Conservation (phyloP, 2,329 filamentous ascomycete genomes). For the Penicillium brasilianum region DNA sequence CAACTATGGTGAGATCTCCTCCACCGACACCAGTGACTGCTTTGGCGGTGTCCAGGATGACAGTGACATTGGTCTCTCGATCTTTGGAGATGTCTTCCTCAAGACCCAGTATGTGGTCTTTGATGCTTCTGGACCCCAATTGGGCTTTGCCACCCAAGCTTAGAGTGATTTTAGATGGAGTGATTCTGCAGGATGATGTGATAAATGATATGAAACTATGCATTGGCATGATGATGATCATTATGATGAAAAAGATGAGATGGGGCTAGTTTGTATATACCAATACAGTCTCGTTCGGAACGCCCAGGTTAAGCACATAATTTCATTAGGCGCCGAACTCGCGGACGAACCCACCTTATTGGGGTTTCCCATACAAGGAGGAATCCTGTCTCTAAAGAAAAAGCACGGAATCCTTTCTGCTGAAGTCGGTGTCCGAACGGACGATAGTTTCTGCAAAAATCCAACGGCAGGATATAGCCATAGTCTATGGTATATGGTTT, state of each 20-base stretch:
- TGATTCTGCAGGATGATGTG: background rate
- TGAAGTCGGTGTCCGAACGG: background rate
- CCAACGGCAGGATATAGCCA: background rate
- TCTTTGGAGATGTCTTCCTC: background rate
- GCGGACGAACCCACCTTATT: background rate
- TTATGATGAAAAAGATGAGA: background rate
- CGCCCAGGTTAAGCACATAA: background rate
- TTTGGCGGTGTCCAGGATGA: slow-evolving; percentile 75
- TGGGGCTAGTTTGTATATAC: background rate
- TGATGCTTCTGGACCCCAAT: background rate
- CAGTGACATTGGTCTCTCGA: slow-evolving; percentile 10
- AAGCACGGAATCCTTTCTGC: background rate
- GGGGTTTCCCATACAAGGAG: background rate
- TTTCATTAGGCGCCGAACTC: background rate
- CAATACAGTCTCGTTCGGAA: background rate
- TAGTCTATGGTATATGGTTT: background rate
- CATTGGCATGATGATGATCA: background rate
- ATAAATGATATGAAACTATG: background rate
- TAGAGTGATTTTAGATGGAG: background rate
- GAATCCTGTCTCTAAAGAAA: background rate
- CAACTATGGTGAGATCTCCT: slow-evolving; percentile 51
- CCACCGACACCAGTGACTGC: slow-evolving; percentile 55
- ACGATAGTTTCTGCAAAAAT: background rate
- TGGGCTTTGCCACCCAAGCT: background rate
- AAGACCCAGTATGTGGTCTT: slow-evolving; percentile 1